These are phyloP conservation scores for Trichophyton verrucosum DNA, from an alignment of 2,329 filamentous ascomycete genomes.

Conservation along the genomic window DNA sequence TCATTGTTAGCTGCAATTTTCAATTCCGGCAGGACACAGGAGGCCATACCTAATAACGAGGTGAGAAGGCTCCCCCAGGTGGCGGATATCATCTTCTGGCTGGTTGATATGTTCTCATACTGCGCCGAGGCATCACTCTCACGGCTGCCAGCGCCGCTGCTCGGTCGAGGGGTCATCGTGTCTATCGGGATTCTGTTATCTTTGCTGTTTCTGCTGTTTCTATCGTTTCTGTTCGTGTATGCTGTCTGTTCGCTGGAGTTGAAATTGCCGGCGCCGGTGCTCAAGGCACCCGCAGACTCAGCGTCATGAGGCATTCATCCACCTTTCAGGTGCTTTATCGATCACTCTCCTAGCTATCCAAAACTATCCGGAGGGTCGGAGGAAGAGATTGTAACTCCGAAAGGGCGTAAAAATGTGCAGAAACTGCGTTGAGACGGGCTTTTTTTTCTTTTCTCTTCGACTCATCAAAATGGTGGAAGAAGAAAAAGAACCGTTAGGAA, in stretches of 20 bases:
- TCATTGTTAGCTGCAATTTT: not conserved
- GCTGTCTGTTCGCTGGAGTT: no score
- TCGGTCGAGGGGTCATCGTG: not conserved
- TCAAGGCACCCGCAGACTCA: constrained; percentile 1
- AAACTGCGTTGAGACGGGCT: no score
- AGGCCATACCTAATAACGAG: constrained; percentile 62
- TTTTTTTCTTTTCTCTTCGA: not conserved
- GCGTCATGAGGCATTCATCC: constrained; percentile 1
- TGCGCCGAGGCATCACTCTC: not conserved
- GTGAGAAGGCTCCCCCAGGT: constrained; percentile 83
- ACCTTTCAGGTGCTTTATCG: not conserved
- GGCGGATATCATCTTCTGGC: constrained; percentile 90
- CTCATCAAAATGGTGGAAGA: not conserved
- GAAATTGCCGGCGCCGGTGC: not conserved
- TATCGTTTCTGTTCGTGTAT: not conserved
- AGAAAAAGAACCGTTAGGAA: not conserved
- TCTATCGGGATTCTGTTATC: not conserved
- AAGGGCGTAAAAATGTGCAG: no score
- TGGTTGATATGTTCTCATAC: constrained; percentile 53
- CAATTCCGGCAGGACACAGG: constrained; percentile 8
- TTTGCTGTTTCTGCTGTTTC: not conserved
- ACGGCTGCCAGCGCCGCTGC: not conserved
- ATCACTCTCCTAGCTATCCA: not conserved
- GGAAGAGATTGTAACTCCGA: no score
- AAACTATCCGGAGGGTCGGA: not conserved